Base-by-base conservation (phyloP, 2,329 filamentous ascomycete species). In the Cytospora piceae region DNA sequence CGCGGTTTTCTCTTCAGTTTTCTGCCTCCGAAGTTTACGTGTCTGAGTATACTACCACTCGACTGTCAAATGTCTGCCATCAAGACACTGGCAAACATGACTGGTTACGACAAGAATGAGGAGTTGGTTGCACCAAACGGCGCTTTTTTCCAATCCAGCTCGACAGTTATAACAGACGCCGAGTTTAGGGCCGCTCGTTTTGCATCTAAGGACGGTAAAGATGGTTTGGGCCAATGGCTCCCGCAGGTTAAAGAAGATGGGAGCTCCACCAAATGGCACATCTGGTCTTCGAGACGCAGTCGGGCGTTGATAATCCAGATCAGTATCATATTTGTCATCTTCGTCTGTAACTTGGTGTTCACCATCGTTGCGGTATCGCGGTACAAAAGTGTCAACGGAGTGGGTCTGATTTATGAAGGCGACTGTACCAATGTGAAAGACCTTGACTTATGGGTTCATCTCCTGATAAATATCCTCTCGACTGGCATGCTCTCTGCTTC, bases 401-500 rank as follows among this genome's bases (percentile, higher is more conserved):
- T 73, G 0, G 74, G 73, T 1, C 62, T 71, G 0, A 68, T 75
- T 7, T 73, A 72, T 32, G 56, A 72, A 29, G 73, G 74, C 34
- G 67, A 71, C 20, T 75, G 74, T 52, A 58, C 68, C 9, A 70
- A 51, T 4, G 60, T 58, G 17, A 17, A 32, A 32, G 56, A 59
- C 12, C 54, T 67, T 7, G 67, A 68, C 58, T 59, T 63, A 20
- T 72, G 70, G 71, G 32, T 76, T 12, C 76, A 77, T 62, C 59
- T 77, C 1, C 49, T 73, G 8, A 75, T 77, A 65, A 77, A 77
- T 64, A 15, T 72, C 9, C 52, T 77, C 11, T 69, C 73, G 3
- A 77, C 75, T 0, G 62, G 72, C 0, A 62, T 79, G 14, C 60
- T 79, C 14, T 72, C 72, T 0, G 76, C 73, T 0, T 76, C 74